Evolutionary conservation across 306 rosid species (phyloP).

Genomic region (Albizia julibrissin): DNA sequence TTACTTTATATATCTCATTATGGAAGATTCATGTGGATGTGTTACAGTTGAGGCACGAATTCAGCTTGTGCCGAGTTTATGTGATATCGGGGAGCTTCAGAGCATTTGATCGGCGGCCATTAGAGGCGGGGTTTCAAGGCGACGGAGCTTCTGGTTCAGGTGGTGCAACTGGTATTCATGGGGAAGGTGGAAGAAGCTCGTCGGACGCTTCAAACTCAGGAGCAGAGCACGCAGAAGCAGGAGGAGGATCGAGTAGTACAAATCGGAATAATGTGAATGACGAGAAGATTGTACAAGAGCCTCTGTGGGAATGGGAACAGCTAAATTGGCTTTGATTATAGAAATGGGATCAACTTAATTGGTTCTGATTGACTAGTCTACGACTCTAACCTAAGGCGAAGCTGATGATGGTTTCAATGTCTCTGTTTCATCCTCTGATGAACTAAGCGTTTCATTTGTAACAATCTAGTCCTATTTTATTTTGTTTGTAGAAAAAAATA

Average conservation of each 20-base stretch:
- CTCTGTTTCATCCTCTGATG: background rate
- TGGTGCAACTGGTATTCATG: background rate
- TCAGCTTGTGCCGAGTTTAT: constrained; percentile 81
- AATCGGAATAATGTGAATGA: constrained; percentile 34
- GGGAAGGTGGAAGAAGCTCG: constrained; percentile 29
- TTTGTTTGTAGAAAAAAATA: background rate
- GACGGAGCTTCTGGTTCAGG: constrained; percentile 18
- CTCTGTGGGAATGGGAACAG: constrained; percentile 61
- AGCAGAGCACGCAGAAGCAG: constrained; percentile 28
- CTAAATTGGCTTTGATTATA: constrained; percentile 43
- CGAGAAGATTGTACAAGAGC: constrained; percentile 37
- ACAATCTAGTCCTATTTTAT: background rate
- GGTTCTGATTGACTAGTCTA: constrained; percentile 19
- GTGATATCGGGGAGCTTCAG: constrained; percentile 73
- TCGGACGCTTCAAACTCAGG: constrained; percentile 44
- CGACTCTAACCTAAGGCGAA: background rate
- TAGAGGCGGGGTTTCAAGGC: constrained; percentile 12
- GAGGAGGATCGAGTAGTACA: constrained; percentile 36
- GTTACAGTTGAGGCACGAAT: constrained; percentile 69
- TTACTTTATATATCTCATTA: no score
- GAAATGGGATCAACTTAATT: constrained; percentile 57
- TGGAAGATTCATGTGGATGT: constrained; percentile 6
- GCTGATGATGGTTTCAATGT: background rate
- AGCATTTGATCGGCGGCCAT: constrained; percentile 85
- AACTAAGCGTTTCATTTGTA: background rate